A percentile compares a stretch with the other conserved stretches of the same genome.
Evolutionary conservation across 2,329 filamentous ascomycete genomes (phyloP).

Genomic region (Hymenotorrendiella dingleyae): DNA sequence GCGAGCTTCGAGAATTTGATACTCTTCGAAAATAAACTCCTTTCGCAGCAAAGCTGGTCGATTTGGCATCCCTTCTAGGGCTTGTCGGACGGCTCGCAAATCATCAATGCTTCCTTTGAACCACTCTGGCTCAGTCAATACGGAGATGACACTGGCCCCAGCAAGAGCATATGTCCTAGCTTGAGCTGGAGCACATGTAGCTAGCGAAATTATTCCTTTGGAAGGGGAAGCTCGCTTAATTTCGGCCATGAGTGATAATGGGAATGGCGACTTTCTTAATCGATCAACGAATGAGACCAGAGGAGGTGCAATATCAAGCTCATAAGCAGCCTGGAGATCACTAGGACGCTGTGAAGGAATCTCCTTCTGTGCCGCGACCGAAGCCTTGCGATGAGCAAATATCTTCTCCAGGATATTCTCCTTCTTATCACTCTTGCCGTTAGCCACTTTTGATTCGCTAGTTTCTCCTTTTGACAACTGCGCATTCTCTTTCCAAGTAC

Average conservation of each 20-base stretch:
- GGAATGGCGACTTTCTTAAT: constrained; percentile 73
- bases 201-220: constrained; percentile 86
- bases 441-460: constrained; percentile 22
- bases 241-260: constrained; percentile 93
- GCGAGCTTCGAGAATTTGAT: constrained; percentile 92
- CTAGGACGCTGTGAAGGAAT: constrained; percentile 77
- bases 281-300: constrained; percentile 74
- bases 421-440: constrained; percentile 38
- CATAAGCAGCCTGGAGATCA: constrained; percentile 82
- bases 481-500: constrained; percentile 84
- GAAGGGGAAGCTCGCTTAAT: constrained; percentile 96
- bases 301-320: constrained; percentile 78
- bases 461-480: constrained; percentile 41
- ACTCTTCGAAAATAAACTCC: constrained; percentile 97
- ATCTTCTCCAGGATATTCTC: constrained; percentile 87
- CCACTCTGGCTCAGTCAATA: constrained; percentile 98
- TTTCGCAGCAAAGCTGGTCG: constrained; percentile 88
- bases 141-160: constrained; percentile 93
- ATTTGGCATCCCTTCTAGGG: constrained; percentile 85
- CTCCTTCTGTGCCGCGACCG: constrained; percentile 74
- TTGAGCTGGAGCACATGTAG: constrained; percentile 82
- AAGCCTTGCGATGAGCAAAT: constrained; percentile 71
- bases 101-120: constrained; percentile 98
- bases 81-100: constrained; percentile 77
- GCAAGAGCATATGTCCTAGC: constrained; percentile 88